Base-by-base conservation (phyloP, 148 eudicot genomes). In the Vaccinium corymbosum region DNA sequence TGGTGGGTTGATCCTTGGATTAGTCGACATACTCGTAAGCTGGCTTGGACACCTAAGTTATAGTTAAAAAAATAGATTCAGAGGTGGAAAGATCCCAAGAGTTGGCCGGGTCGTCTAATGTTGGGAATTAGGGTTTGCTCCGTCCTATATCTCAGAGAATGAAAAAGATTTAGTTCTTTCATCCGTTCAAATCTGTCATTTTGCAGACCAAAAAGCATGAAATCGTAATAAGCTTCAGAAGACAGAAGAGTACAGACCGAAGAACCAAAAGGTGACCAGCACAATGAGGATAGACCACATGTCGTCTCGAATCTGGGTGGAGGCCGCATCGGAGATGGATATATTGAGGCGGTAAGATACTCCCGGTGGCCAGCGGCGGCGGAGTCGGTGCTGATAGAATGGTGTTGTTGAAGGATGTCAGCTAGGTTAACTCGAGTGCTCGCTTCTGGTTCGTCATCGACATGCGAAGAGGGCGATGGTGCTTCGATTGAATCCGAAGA, bases 251-350 rank as follows among this genome's bases (percentile, higher is more conserved):
- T 8, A 86, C 90, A 77, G 49, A 92, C 94, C 93, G 83, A 92
- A 88, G 74, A 86, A 84, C 91, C 92, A 91, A 68, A 92, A 88
- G 51, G 89, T 89, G 50, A 89, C 87, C 22, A 92, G 85, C 78
- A 90, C 89, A 78, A 84, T 81, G 1, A 85, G 82, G 83, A 90
- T 89, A 82, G 92, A 88, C 92, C 93, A 89, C 83, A 55, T 74
- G 81, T 92, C 93, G 82, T 74, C 86, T 25, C 86, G 85, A 27
- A 82, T 62, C 9, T 85, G 86, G 48, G 29, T 17, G 10, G 86
- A 71, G 19, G 83, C 46, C 56, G 55, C 32, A 71, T 86, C 72
- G 16, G 86, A 80, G 7, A 87, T 64, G n/a, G 78, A 27, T 16
- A 76, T 38, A 59, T 74, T 87, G 51, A 86, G 80, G 59, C 92